Evolutionary conservation across 2,329 filamentous ascomycete genomes (phyloP).

Genomic region (Aspergillus unguis): DNA sequence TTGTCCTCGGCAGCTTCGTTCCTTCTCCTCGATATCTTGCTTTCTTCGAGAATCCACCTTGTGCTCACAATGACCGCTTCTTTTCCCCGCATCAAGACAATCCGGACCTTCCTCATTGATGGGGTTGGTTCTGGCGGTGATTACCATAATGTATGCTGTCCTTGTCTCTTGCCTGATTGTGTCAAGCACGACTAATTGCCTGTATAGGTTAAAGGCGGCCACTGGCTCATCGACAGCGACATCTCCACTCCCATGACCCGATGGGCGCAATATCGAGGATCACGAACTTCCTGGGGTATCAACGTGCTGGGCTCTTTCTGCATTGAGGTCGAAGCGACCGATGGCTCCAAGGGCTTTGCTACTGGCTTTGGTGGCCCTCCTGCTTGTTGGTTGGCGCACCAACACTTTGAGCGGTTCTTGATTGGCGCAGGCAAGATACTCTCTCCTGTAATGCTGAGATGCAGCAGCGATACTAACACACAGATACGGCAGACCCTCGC

Average conservation of each 20-base stretch:
- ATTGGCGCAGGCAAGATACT: conserved; percentile 62
- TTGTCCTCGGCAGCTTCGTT: conserved; percentile 14
- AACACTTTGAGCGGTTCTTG: conserved; percentile 91
- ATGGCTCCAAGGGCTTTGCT: conserved; percentile 91
- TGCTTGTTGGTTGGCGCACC: conserved; percentile 88
- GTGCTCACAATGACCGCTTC: conserved; percentile 26
- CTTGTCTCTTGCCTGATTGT: background rate
- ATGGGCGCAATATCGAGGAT: conserved; percentile 84
- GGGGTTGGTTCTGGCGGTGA: conserved; percentile 49
- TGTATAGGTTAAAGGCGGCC: conserved; percentile 45
- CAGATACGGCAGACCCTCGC: conserved; percentile 62
- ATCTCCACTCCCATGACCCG: conserved; percentile 90
- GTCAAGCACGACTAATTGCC: background rate
- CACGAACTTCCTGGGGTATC: conserved; percentile 90
- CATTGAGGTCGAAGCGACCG: conserved; percentile 80
- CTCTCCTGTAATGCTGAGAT: background rate
- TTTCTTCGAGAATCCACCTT: too few species aligned
- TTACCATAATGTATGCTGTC: conserved; percentile 82
- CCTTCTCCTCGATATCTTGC: conserved; percentile 9
- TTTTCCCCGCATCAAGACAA: conserved; percentile 46
- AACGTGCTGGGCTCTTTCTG: conserved; percentile 92
- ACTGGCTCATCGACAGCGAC: conserved; percentile 84
- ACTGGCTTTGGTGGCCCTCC: conserved; percentile 92
- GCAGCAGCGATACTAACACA: background rate
- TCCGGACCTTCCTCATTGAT: conserved; percentile 47